phyloP scores from a whole-genome alignment of 805 yeast genomes.

The Lipomyces anomalus region DNA sequence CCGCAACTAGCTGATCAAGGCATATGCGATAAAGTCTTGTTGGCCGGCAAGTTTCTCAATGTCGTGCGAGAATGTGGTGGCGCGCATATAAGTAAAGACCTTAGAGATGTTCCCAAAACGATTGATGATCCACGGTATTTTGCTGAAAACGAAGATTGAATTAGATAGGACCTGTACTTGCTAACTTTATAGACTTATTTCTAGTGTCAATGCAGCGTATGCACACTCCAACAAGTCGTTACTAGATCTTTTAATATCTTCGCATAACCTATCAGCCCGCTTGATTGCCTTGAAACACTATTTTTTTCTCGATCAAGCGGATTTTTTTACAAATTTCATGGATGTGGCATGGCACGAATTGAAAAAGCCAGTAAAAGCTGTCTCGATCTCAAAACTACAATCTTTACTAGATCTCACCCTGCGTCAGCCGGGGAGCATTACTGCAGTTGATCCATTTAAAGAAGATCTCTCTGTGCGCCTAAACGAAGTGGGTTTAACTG shows the following conservation, averaged over 20 bases:
- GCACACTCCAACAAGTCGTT: constrained; percentile 59
- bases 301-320: constrained; percentile 52
- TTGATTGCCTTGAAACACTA: constrained; percentile 48
- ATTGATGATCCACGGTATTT: constrained; percentile 20
- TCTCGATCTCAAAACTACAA: constrained; percentile 34
- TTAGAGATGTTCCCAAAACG: constrained; percentile 31
- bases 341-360: constrained; percentile 49
- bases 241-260: constrained; percentile 51
- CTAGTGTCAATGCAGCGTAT: constrained; percentile 57
- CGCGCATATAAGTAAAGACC: constrained; percentile 24
- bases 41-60: constrained; percentile 81
- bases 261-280: constrained; percentile 49
- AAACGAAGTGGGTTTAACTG: constrained; percentile 32
- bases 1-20: constrained; percentile 51
- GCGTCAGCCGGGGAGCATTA: constrained; percentile 38
- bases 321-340: constrained; percentile 48
- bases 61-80: constrained; percentile 61
- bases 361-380: constrained; percentile 35
- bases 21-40: constrained; percentile 57
- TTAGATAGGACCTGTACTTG: no score
- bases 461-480: constrained; percentile 34
- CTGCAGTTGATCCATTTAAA: constrained; percentile 34
- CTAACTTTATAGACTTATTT: constrained; percentile 45
- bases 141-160: no score
- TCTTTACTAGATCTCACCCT: constrained; percentile 36